Base-by-base conservation (phyloP, 1,284 basidiomycete species). In the Melampsora larici-populina region DNA sequence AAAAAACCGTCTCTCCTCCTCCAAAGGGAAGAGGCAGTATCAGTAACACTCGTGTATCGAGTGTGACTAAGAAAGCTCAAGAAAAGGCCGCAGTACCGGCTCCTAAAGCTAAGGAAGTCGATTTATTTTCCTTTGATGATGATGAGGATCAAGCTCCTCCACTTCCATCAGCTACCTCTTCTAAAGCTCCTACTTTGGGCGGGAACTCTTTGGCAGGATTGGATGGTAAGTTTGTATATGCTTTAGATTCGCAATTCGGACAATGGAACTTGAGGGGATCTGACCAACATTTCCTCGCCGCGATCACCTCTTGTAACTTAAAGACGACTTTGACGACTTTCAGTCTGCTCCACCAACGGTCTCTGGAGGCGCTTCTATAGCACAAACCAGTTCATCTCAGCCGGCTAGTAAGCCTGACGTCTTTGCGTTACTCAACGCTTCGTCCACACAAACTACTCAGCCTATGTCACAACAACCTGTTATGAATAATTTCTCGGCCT, bases 1-100 rank as follows among this genome's bases (percentile, higher is more conserved):
- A 31, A 31, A 51, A 51, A 43, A 78, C 78, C 40, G 78, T 85
- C 2, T 81, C 87, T 73, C 85, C 84, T 43, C 85, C 40, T 18
- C 29, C 70, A 29, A 72, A 40, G 40, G 43, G 29, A 21, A 60
- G 63, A 48, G 49, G 63, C 51, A 74, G 62, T 31, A 51, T 66
- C 63, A 67, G 63, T 40, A 66, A 46, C 31, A 33, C 31, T 24
- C 73, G 73, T 40, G 36, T 49, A n/a, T 76, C 66, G 26, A 68
- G 40, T 46, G 67, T 65, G 29, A 64, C 51, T 21, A 67, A 69
- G 29, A 76, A 60, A 46, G n/a, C 66, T 21, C 26, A 46, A 17
- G 49, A 62, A 55, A 76, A 76, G 29, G 11, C 33, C 33, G 55
- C 48, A 3, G 63, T 43, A 7, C 55, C 73, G 24, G 31, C 64